A percentile compares a stretch with the other conserved stretches of the same genome.
Conservation (phyloP, 768 basidiomycete species). For the Phlebiopsis gigantea region DNA sequence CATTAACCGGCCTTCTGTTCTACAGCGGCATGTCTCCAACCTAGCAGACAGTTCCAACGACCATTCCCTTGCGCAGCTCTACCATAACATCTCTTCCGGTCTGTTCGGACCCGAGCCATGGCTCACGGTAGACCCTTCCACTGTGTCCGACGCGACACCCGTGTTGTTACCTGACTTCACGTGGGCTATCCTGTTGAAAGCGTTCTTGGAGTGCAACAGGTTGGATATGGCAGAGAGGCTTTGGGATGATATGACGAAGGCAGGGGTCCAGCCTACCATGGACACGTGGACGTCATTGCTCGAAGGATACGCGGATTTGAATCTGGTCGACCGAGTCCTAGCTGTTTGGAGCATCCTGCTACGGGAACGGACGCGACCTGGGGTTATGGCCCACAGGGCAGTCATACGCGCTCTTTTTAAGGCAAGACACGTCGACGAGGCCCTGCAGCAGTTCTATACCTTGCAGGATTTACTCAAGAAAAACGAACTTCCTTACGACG, state of each 20-base stretch:
- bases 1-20: conserved; percentile 42
- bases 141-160: conserved; percentile 32
- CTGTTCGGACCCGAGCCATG: conserved; percentile 48
- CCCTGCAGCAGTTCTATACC: conserved; percentile 42
- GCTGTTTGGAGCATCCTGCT: conserved; percentile 62
- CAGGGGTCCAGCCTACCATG: conserved; percentile 45
- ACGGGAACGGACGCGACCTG: conserved; percentile 50
- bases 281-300: conserved; percentile 71
- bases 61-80: conserved; percentile 39
- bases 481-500: background rate
- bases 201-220: conserved; percentile 52
- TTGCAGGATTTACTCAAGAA: conserved; percentile 36
- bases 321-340: conserved; percentile 47
- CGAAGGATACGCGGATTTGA: conserved; percentile 50
- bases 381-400: conserved; percentile 61
- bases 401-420: conserved; percentile 60
- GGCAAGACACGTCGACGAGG: conserved; percentile 45
- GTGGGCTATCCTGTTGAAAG: conserved; percentile 64
- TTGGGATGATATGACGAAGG: conserved; percentile 61
- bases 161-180: conserved; percentile 49
- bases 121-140: conserved; percentile 40
- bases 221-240: conserved; percentile 54
- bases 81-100: conserved; percentile 44
- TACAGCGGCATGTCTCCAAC: conserved; percentile 46
- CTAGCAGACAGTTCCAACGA: conserved; percentile 33